Percentiles rank a stretch among this genome's conserved stretches.
Conservation (phyloP, 345 rosid genomes). For the Murraya koenigii region DNA sequence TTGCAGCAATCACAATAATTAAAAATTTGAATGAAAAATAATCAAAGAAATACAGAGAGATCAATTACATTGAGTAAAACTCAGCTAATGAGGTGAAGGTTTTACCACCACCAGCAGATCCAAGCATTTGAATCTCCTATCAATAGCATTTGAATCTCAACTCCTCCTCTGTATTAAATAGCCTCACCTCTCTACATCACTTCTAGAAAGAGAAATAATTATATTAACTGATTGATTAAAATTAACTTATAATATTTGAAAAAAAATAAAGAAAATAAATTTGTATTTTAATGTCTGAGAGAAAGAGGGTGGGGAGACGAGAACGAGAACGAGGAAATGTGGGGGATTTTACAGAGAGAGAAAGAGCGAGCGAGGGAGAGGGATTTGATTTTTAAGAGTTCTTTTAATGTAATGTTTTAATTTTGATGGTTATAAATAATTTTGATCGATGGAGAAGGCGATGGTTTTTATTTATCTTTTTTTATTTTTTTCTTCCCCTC, state of each 20-base stretch:
- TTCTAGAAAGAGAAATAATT: constrained; percentile 1
- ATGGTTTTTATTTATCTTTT: not conserved
- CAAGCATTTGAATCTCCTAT: constrained; percentile 27
- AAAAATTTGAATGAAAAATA: not conserved
- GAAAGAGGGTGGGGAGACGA: not conserved
- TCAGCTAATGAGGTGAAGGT: not conserved
- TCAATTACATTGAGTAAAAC: not conserved
- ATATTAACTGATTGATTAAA: not conserved
- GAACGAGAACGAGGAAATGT: constrained; percentile 4
- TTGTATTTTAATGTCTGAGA: not conserved
- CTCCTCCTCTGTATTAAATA: constrained; percentile 1
- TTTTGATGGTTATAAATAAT: not conserved
- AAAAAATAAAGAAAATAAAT: not conserved
- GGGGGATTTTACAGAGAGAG: not conserved
- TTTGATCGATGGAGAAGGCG: constrained; percentile 8
- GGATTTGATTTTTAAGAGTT: constrained; percentile 15
- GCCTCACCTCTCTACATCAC: constrained; percentile 8
- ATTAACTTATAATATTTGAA: not conserved
- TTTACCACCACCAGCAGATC: constrained; percentile 47
- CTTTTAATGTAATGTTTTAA: not conserved
- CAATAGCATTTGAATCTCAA: constrained; percentile 36
- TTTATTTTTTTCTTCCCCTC: not conserved
- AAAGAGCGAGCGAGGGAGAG: constrained; percentile 1
- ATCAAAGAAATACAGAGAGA: not conserved
- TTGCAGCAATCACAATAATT: not conserved